Conservation (phyloP, 148 eudicot genomes). For the Bassia scoparia region DNA sequence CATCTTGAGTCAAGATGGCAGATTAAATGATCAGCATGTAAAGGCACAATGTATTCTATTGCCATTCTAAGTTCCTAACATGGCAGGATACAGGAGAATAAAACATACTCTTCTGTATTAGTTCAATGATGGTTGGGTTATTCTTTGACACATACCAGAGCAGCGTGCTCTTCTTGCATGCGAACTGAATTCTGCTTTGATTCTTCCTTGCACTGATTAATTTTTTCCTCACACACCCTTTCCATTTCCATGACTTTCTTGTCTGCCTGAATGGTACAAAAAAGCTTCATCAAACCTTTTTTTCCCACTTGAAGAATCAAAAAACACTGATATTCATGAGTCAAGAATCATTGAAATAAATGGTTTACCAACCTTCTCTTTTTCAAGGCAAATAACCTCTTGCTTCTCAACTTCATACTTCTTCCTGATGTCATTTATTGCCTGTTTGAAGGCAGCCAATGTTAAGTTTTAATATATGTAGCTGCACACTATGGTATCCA, state of each 20-base stretch:
- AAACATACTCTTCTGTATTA: not conserved
- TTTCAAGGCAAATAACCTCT: constrained; percentile 67
- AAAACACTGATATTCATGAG: not conserved
- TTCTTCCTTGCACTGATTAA: constrained; percentile 67
- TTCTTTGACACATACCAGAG: constrained; percentile 47
- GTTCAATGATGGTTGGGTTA: not conserved
- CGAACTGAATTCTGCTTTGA: constrained; percentile 43
- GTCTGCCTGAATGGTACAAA: constrained; percentile 55
- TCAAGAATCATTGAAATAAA: not conserved
- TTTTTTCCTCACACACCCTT: constrained; percentile 51
- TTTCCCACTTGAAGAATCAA: not conserved
- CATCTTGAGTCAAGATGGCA: not conserved
- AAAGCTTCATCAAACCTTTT: constrained; percentile 19
- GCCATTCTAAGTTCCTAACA: not conserved
- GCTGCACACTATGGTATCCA: not conserved
- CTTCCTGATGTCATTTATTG: constrained; percentile 85
- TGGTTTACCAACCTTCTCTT: constrained; percentile 65
- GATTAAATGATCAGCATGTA: not conserved
- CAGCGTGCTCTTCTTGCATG: constrained; percentile 73
- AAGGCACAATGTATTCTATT: not conserved
- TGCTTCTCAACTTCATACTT: constrained; percentile 84
- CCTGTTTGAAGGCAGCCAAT: constrained; percentile 44
- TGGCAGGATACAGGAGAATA: not conserved
- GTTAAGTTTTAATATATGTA: not conserved
- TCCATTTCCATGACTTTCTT: constrained; percentile 66